phyloP scores from a whole-genome alignment of 768 basidiomycete genomes.

The Nidularia pulvinata region DNA sequence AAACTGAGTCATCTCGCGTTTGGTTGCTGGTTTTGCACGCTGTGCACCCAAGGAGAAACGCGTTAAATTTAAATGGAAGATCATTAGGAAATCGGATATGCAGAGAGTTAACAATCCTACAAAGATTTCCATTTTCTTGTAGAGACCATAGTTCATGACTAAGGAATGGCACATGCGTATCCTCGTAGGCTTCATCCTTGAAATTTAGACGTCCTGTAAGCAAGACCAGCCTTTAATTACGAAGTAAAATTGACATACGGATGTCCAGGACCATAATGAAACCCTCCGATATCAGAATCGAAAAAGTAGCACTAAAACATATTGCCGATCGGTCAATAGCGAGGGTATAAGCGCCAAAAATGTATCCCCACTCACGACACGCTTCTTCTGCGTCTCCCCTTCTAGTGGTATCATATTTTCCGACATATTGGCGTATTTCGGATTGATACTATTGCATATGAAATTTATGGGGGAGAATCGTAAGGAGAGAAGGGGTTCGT shows the following conservation, averaged over 20 bases:
- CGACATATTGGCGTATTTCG: constrained; percentile 31
- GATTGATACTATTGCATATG: too few species aligned
- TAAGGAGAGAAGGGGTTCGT: too few species aligned
- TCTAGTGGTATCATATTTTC: constrained; percentile 63
- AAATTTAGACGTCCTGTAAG: constrained; percentile 10
- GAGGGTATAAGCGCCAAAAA: constrained; percentile 8
- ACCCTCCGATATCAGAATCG: constrained; percentile 98
- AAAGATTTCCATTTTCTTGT: constrained; percentile 99
- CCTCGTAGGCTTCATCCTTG: constrained; percentile 94
- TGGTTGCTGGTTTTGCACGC: constrained; percentile 99
- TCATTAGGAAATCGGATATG: background rate
- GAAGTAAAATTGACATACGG: constrained; percentile 51
- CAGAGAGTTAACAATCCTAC: constrained; percentile 48
- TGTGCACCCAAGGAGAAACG: constrained; percentile 30
- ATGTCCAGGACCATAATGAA: constrained; percentile 98
- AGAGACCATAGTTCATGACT: constrained; percentile 99
- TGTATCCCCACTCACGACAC: constrained; percentile 64
- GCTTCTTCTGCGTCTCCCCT: constrained; percentile 78
- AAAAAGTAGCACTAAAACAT: constrained; percentile 92
- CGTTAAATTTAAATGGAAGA: too few species aligned
- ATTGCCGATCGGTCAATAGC: constrained; percentile 9
- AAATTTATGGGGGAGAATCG: too few species aligned
- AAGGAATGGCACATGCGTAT: constrained; percentile 99
- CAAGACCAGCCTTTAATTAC: constrained; percentile 1
- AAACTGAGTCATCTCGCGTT: constrained; percentile 99